Evolutionary conservation across 164 flowering plant species (phyloP).

Genomic region (Aristolochia contorta): DNA sequence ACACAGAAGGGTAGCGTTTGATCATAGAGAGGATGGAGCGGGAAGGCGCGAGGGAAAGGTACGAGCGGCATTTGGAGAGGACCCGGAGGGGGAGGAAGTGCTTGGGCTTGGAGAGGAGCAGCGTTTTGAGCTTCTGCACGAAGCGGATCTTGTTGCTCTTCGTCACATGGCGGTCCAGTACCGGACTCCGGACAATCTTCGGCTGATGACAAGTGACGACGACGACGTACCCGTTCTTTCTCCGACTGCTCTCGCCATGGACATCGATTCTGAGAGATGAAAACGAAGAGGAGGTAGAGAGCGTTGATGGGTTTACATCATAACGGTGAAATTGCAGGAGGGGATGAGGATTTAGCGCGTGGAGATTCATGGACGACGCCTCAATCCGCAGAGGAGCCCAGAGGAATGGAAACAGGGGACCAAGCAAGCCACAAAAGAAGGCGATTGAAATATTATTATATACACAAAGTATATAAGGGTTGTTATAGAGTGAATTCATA

Average conservation of each 20-base stretch:
- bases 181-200: conserved; percentile 35
- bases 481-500: too few species aligned
- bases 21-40: conserved; percentile 65
- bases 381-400: too few species aligned
- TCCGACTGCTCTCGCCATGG: neutral
- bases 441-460: too few species aligned
- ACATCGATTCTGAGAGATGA: neutral
- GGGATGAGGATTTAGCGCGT: neutral
- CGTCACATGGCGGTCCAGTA: conserved; percentile 51
- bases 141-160: conserved; percentile 71
- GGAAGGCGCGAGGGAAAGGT: conserved; percentile 45
- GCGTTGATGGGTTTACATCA: conserved; percentile 1
- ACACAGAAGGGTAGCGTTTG: conserved; percentile 69
- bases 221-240: too few species aligned
- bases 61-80: conserved; percentile 73
- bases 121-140: conserved; percentile 70
- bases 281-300: neutral
- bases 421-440: too few species aligned
- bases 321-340: too few species aligned
- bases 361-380: neutral
- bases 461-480: too few species aligned
- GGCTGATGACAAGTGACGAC: neutral
- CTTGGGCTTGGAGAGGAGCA: conserved; percentile 82
- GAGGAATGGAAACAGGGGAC: too few species aligned
- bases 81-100: conserved; percentile 56